A percentile compares a stretch with the other conserved stretches of the same genome.
Evolutionary conservation across 2,329 filamentous ascomycete species (phyloP).

Genomic region (Blastomyces parvus): DNA sequence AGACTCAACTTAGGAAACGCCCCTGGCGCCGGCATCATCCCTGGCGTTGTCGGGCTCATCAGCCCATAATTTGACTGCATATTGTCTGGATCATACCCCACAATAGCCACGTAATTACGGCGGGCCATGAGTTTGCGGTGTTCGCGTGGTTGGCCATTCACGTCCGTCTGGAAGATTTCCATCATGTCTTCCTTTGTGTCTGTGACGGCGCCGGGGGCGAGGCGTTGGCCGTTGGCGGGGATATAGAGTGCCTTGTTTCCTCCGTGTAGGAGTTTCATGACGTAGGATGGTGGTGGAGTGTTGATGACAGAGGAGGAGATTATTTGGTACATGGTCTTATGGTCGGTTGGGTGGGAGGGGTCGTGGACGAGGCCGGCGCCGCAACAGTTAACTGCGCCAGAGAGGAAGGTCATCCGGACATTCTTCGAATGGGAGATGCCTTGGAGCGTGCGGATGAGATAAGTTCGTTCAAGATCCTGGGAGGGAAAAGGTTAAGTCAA

Average conservation of each 20-base stretch:
- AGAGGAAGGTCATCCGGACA: conserved; percentile 92
- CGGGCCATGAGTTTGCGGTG: conserved; percentile 87
- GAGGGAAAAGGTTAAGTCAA: conserved; percentile 7
- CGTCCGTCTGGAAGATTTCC: conserved; percentile 96
- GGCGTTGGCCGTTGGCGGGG: conserved; percentile 71
- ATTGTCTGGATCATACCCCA: conserved; percentile 86
- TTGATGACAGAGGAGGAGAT: conserved; percentile 91
- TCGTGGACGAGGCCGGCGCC: conserved; percentile 93
- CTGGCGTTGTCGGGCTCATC: conserved; percentile 23
- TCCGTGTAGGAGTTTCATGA: conserved; percentile 80
- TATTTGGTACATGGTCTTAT: conserved; percentile 99
- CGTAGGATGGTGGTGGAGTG: conserved; percentile 71
- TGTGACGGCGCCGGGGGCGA: conserved; percentile 54
- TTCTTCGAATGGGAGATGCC: conserved; percentile 92
- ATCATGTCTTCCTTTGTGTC: conserved; percentile 99
- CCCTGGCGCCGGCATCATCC: conserved; percentile 24
- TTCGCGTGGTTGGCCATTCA: conserved; percentile 71
- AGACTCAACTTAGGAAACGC: conserved; percentile 58
- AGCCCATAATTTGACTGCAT: conserved; percentile 42
- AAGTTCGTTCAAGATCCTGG: conserved; percentile 85
- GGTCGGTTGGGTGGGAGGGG: conserved; percentile 77
- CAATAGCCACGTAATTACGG: conserved; percentile 82
- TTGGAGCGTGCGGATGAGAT: conserved; percentile 90
- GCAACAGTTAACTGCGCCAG: conserved; percentile 77
- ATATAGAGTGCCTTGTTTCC: conserved; percentile 88